phyloP scores from a whole-genome alignment of 1,139 yeast species.

The Hyphopichia wangnamkhiaoensis region DNA sequence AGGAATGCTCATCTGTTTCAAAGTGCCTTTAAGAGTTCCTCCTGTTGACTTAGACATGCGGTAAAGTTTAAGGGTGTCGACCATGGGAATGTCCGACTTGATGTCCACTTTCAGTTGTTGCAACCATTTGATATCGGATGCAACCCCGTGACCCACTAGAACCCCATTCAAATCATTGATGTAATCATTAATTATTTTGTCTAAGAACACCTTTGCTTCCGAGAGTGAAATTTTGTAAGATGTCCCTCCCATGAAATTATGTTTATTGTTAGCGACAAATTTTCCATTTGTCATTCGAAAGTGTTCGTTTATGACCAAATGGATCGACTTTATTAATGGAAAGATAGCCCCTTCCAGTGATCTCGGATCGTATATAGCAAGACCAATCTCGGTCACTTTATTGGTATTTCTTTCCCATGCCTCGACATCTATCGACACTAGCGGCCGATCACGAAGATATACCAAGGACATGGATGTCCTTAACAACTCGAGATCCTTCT shows the following conservation, averaged over 20 bases:
- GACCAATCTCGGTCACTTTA: conserved; percentile 67
- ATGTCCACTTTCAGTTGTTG: conserved; percentile 46
- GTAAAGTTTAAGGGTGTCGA: conserved; percentile 61
- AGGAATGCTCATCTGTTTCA: conserved; percentile 58
- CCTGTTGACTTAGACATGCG: conserved; percentile 42
- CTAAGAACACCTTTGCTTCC: conserved; percentile 41
- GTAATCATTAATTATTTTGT: conserved; percentile 44
- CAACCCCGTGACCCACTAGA: conserved; percentile 70
- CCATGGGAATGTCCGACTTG: conserved; percentile 28
- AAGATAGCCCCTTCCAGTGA: conserved; percentile 35
- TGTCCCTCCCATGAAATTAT: conserved; percentile 57
- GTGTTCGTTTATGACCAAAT: conserved; percentile 59
- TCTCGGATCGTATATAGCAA: conserved; percentile 64
- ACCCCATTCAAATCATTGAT: conserved; percentile 27
- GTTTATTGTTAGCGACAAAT: conserved; percentile 66
- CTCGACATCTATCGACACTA: conserved; percentile 67
- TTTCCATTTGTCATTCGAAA: conserved; percentile 47
- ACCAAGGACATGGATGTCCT: conserved; percentile 26
- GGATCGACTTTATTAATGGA: conserved; percentile 55
- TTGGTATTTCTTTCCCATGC: conserved; percentile 55
- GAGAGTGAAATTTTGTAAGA: conserved; percentile 43
- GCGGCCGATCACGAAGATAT: conserved; percentile 33
- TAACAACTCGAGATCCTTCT: conserved; percentile 17
- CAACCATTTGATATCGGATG: conserved; percentile 62
- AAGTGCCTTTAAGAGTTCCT: conserved; percentile 52